Base-by-base conservation (phyloP, 176 grass and related monocot species). In the Typha latifolia region DNA sequence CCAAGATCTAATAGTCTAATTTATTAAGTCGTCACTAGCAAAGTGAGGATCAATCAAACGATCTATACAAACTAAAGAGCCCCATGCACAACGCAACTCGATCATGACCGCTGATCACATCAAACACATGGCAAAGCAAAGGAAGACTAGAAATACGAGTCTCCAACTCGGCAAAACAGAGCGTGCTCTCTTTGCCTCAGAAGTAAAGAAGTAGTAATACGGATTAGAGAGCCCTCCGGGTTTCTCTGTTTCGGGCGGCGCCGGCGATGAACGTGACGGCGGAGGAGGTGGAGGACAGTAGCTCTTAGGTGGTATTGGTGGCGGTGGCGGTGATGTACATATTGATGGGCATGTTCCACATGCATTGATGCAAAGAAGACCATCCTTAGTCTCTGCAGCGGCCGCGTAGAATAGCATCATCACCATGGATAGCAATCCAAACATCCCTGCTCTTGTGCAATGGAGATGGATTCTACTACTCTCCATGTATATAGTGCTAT, bases 201-300 rank as follows among this genome's bases (percentile, higher is more conserved):
- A 85, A 69, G 86, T 80, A 78, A 85, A 93, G 66, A 93, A 77
- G 52, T 93, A 93, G 68, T 93, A 93, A 63, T 93, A 93, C 5
- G 75, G 75, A 21, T 50, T 68, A 5, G 48, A 51, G 5, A 26
- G 14, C 62, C 67, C 67, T 51, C 69, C 61, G 63, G 51, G 65
- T 7, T 23, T 24, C 19, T 29, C 55, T 50, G 49, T 47, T 70
- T 50, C 29, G 12, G 75, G 75, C 9, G 74, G 57, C 49, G 55
- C 50, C 0, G 75, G 66, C 6, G 75, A 62, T 50, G 62, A 70
- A 52, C 27, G 32, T 69, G 87, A 81, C 8, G 82, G 85, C 26
- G 69, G 64, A 15, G 84, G 76, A 3, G 69, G 64, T 12, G 84
- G 76, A 3, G 81, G 72, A 14, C 72, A 88, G 62, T 71, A 64